Percentiles rank a stretch among this genome's conserved stretches.
Evolutionary conservation across 2,329 filamentous ascomycete species (phyloP).

Genomic region (Arthrobotrys entomopaga): DNA sequence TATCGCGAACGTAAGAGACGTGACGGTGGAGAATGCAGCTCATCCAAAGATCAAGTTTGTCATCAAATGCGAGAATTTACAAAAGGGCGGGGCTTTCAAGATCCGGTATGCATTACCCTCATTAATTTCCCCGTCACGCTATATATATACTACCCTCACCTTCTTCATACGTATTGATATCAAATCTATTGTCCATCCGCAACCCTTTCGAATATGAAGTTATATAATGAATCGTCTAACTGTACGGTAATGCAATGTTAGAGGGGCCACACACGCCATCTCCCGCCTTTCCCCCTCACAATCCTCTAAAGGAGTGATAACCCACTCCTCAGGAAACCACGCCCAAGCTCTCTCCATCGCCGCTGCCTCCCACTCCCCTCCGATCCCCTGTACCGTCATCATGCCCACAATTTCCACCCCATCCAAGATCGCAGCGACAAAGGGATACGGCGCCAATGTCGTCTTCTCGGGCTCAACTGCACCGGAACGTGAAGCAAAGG

Average conservation of each 20-base stretch:
- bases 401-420: constrained; percentile 88
- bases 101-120: constrained; percentile 73
- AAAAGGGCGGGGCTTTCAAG: constrained; percentile 93
- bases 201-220: constrained; percentile 66
- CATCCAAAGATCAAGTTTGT: constrained; percentile 77
- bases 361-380: constrained; percentile 66
- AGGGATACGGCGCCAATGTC: constrained; percentile 78
- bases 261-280: constrained; percentile 43
- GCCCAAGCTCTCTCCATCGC: constrained; percentile 91
- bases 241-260: background rate
- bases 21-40: constrained; percentile 69
- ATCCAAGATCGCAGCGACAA: constrained; percentile 87
- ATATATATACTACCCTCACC: too few relatives aligned
- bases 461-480: constrained; percentile 84
- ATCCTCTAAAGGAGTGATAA: constrained; percentile 53
- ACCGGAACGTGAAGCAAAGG: constrained; percentile 78
- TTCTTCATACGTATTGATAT: background rate
- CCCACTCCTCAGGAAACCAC: constrained; percentile 78
- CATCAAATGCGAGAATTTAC: constrained; percentile 96
- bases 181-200: background rate
- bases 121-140: constrained; percentile 1
- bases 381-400: constrained; percentile 83
- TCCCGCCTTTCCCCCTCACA: constrained; percentile 6
- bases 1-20: constrained; percentile 65
- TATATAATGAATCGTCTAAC: constrained; percentile 61